A percentile compares a stretch with the other conserved stretches of the same genome.
Evolutionary conservation across 352 stramenopile species (phyloP).

Genomic region (Globisporangium nodosum): DNA sequence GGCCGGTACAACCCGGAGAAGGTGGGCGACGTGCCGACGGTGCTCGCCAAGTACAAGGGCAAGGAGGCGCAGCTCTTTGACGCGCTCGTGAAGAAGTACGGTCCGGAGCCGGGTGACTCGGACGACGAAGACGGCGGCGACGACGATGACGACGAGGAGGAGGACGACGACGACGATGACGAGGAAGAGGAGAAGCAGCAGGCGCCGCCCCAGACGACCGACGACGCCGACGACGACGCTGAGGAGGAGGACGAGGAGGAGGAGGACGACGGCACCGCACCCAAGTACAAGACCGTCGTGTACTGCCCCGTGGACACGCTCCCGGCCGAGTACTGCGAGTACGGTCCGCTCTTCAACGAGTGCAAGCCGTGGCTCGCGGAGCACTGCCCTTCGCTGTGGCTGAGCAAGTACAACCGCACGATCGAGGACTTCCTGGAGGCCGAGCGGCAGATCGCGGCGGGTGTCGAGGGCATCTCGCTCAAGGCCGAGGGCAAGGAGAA

Average conservation of each 20-base stretch:
- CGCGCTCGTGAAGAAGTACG: constrained; percentile 82
- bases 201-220: constrained; percentile 8
- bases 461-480: constrained; percentile 71
- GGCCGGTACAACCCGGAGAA: constrained; percentile 82
- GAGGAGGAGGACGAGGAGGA: constrained; percentile 35
- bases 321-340: constrained; percentile 83
- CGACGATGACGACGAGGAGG: constrained; percentile 19
- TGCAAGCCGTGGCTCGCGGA: constrained; percentile 79
- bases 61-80: constrained; percentile 80
- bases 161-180: constrained; percentile 27
- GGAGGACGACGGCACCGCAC: constrained; percentile 27
- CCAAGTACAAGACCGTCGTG: constrained; percentile 54
- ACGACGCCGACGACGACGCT: constrained; percentile 21
- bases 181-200: constrained; percentile 18
- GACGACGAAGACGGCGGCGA: constrained; percentile 59
- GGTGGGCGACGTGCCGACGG: constrained; percentile 46
- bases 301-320: constrained; percentile 86
- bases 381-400: constrained; percentile 60
- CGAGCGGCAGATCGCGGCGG: constrained; percentile 73
- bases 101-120: constrained; percentile 69
- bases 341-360: constrained; percentile 80
- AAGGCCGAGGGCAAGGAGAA: constrained; percentile 57
- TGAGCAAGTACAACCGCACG: constrained; percentile 84
- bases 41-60: constrained; percentile 77
- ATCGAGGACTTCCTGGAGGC: constrained; percentile 68